Percentiles rank a stretch among this genome's conserved stretches.
Evolutionary conservation across 2,329 filamentous ascomycete species (phyloP).

Genomic region (Aureobasidium sp.): DNA sequence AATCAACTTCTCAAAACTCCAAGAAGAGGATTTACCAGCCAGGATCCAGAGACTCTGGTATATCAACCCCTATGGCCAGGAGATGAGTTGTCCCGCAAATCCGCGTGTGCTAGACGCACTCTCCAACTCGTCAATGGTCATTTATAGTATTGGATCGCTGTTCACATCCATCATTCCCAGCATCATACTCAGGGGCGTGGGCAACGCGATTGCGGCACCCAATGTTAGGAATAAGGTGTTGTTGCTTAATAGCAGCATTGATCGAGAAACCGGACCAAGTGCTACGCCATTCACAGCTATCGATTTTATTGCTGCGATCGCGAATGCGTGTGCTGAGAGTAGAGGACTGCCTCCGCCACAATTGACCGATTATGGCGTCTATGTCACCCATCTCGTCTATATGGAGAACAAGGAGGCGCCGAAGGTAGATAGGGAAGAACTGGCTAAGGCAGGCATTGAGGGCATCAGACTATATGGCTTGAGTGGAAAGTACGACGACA

Average conservation of each 20-base stretch:
- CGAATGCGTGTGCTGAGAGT: constrained; percentile 64
- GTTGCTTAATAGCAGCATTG: constrained; percentile 74
- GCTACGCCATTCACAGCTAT: constrained; percentile 59
- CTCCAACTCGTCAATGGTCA: constrained; percentile 55
- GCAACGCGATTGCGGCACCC: constrained; percentile 48
- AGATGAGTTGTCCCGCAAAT: constrained; percentile 80
- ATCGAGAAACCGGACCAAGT: constrained; percentile 77
- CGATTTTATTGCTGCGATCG: constrained; percentile 78
- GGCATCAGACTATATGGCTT: constrained; percentile 70
- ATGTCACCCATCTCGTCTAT: constrained; percentile 80
- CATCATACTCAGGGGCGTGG: constrained; percentile 69
- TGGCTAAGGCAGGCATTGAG: constrained; percentile 65
- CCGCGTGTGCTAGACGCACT: constrained; percentile 69
- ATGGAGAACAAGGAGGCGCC: constrained; percentile 66
- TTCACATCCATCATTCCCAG: constrained; percentile 86
- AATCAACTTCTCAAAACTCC: constrained; percentile 70
- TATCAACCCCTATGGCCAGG: constrained; percentile 97
- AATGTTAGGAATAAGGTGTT: constrained; percentile 64
- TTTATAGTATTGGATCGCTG: constrained; percentile 90
- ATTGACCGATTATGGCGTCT: constrained; percentile 50
- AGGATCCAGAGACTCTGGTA: constrained; percentile 86
- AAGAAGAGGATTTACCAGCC: constrained; percentile 66
- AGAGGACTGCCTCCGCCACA: constrained; percentile 35
- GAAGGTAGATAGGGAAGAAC: constrained; percentile 56
- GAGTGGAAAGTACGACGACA: constrained; percentile 60